Conservation (phyloP, 768 basidiomycete genomes). For the Xerocomellus chrysenteron region DNA sequence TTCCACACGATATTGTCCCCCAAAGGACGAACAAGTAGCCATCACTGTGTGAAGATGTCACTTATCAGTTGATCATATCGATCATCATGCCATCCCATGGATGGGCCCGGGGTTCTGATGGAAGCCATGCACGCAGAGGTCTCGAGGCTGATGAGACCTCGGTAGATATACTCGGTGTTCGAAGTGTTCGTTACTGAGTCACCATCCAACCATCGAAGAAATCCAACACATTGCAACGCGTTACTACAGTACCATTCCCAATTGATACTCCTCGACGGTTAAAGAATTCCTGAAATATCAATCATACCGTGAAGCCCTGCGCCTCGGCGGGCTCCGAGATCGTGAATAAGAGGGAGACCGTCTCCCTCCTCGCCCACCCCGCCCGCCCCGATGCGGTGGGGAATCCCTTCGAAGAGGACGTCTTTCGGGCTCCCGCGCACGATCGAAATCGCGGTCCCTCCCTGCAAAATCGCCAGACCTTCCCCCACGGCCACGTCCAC, state of each 20-base stretch:
- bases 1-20: too few species aligned
- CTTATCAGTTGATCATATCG: too few species aligned
- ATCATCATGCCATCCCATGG: too few species aligned
- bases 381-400: slow-evolving; percentile 46
- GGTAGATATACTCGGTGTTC: background rate
- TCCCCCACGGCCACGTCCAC: slow-evolving; percentile 45
- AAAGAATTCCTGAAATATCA: slow-evolving; percentile 13
- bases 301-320: slow-evolving; percentile 35
- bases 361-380: slow-evolving; percentile 44
- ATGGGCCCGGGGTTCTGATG: background rate
- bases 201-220: background rate
- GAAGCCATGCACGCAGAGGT: slow-evolving; percentile 8
- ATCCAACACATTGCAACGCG: background rate
- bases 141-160: background rate
- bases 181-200: too few species aligned
- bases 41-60: too few species aligned
- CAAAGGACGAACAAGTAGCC: too few species aligned
- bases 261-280: background rate
- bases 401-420: slow-evolving; percentile 52
- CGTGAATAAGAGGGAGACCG: slow-evolving; percentile 37
- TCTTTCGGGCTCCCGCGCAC: slow-evolving; percentile 43
- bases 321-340: slow-evolving; percentile 44
- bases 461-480: slow-evolving; percentile 33
- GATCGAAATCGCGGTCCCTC: slow-evolving; percentile 38
- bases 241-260: background rate